phyloP scores from a whole-genome alignment of 352 stramenopile species.

The Pelagophyceae sp. region DNA sequence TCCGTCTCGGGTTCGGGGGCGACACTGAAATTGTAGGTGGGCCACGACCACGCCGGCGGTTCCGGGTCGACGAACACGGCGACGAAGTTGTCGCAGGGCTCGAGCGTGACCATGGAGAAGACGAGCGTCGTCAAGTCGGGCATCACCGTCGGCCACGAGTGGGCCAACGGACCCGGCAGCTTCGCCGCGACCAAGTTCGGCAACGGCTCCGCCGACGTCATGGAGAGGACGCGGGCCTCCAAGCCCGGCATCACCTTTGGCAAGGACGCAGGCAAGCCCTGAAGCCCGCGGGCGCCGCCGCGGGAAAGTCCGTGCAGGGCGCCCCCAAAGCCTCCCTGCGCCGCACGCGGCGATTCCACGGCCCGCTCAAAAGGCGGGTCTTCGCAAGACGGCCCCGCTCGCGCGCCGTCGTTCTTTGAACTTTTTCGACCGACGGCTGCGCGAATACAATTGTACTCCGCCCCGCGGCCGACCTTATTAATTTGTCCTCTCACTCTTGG shows the following conservation, averaged over 20 bases:
- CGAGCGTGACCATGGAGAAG: slow-evolving; percentile 26
- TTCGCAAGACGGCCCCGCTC: too few relatives aligned
- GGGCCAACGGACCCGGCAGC: not conserved
- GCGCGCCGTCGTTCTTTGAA: too few relatives aligned
- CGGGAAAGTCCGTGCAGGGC: too few relatives aligned
- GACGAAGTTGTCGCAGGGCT: slow-evolving; percentile 24
- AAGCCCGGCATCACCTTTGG: slow-evolving; percentile 22
- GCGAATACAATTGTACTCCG: too few relatives aligned
- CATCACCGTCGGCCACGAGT: slow-evolving; percentile 20
- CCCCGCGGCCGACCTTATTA: too few relatives aligned
- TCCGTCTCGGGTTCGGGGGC: too few relatives aligned
- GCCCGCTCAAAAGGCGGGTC: too few relatives aligned
- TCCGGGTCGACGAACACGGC: not conserved
- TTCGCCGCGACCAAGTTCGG: slow-evolving; percentile 21
- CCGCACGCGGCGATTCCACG: too few relatives aligned
- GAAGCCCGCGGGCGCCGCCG: not conserved
- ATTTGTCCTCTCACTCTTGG: too few relatives aligned
- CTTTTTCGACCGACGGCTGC: too few relatives aligned
- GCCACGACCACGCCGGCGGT: slow-evolving; percentile 21
- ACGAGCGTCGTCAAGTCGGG: slow-evolving; percentile 15
- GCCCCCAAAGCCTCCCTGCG: too few relatives aligned
- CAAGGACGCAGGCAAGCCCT: not conserved
- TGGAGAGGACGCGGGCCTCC: slow-evolving; percentile 25
- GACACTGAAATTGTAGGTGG: too few relatives aligned
- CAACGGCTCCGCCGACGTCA: slow-evolving; percentile 21